Conservation (phyloP, 352 stramenopile genomes). For the Phytophthora hybrid region DNA sequence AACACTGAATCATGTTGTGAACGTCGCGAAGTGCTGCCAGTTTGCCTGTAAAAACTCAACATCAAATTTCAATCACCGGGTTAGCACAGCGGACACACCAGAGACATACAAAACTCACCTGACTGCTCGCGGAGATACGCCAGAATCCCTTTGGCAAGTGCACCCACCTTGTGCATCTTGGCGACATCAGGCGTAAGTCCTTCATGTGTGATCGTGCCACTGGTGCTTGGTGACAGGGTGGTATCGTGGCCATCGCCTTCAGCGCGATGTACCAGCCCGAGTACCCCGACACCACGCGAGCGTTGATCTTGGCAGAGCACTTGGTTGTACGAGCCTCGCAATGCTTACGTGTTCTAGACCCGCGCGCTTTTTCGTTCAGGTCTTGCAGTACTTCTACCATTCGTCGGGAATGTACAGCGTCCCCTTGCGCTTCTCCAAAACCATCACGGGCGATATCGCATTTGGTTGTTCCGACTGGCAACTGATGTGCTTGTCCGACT, state of each 20-base stretch:
- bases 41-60: too few relatives aligned
- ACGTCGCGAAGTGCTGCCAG: too few relatives aligned
- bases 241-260: background rate
- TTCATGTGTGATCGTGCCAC: slow-evolving; percentile 2
- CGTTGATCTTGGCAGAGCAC: background rate
- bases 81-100: background rate
- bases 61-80: too few relatives aligned
- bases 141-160: background rate
- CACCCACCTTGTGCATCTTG: background rate
- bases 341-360: too few relatives aligned
- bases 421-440: background rate
- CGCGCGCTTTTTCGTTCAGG: too few relatives aligned
- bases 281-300: background rate
- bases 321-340: too few relatives aligned
- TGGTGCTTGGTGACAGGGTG: slow-evolving; percentile 4
- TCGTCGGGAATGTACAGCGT: background rate
- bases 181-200: too few relatives aligned
- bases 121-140: slow-evolving; percentile 3
- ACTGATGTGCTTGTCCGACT: too few relatives aligned
- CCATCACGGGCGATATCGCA: background rate
- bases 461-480: background rate
- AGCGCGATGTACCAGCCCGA: too few relatives aligned
- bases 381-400: background rate
- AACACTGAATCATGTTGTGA: too few relatives aligned
- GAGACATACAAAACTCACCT: slow-evolving; percentile 1